Conservation (phyloP, 2,329 filamentous ascomycete species). For the Fusarium chuoi region DNA sequence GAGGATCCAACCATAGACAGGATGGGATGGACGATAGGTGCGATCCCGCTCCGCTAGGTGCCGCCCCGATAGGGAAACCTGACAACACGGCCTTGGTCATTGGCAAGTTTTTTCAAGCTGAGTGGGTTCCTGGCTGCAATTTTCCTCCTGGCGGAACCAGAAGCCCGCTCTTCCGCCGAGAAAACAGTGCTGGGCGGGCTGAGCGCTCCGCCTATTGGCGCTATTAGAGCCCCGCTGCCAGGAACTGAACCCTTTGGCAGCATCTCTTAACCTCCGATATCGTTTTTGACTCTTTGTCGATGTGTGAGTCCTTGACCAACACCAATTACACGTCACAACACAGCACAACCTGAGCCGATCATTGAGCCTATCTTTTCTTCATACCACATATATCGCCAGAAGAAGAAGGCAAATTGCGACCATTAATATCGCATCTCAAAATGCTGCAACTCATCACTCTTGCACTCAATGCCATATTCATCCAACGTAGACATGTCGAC, state of each 20-base stretch:
- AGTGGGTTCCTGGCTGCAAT: slow-evolving; percentile 21
- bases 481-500: neutral
- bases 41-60: slow-evolving; percentile 28
- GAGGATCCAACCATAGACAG: neutral
- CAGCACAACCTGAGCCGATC: neutral
- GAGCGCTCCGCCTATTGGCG: slow-evolving; percentile 20
- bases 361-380: neutral
- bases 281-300: slow-evolving; percentile 20
- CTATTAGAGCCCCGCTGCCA: slow-evolving; percentile 27
- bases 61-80: slow-evolving; percentile 18
- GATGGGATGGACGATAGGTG: neutral
- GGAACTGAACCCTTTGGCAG: slow-evolving; percentile 27
- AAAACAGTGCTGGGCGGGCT: slow-evolving; percentile 15
- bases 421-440: no score
- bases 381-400: neutral
- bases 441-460: neutral
- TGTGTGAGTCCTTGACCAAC: slow-evolving; percentile 22
- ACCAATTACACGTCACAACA: slow-evolving; percentile 26
- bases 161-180: slow-evolving; percentile 23
- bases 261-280: slow-evolving; percentile 34
- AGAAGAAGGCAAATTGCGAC: neutral
- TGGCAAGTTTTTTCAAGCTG: slow-evolving; percentile 37
- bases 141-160: slow-evolving; percentile 20
- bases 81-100: slow-evolving; percentile 43
- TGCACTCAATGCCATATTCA: neutral